A percentile compares a stretch with the other conserved stretches of the same genome.
Evolutionary conservation across 257 asterid genomes (phyloP).

Genomic region (Mitragyna speciosa): DNA sequence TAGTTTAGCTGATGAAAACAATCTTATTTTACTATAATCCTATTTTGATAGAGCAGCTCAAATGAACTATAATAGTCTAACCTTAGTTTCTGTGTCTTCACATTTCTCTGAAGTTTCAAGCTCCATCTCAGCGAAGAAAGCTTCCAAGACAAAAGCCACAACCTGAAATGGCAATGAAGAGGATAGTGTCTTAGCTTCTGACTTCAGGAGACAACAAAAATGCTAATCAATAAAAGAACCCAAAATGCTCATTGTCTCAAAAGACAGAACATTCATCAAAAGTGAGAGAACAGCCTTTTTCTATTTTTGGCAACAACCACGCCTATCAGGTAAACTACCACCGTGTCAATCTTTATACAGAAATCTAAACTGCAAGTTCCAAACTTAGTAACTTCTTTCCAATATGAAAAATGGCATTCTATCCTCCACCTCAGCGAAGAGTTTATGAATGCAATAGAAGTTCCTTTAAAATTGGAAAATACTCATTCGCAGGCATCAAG

Average conservation of each 20-base stretch:
- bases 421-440: not conserved
- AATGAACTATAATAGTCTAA: slow-evolving; percentile 31
- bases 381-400: not conserved
- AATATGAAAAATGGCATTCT: not conserved
- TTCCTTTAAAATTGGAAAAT: not conserved
- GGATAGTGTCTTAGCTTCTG: not conserved
- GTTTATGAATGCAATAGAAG: not conserved
- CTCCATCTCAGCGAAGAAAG: slow-evolving; percentile 96
- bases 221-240: not conserved
- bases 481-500: not conserved
- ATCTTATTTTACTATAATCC: not conserved
- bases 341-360: not conserved
- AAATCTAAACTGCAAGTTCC: slow-evolving; percentile 6
- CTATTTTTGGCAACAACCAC: not conserved
- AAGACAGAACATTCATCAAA: not conserved
- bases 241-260: not conserved
- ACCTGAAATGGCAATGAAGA: slow-evolving; percentile 50
- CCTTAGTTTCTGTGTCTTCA: slow-evolving; percentile 50
- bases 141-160: slow-evolving; percentile 97
- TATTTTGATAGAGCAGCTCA: not conserved
- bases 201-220: not conserved
- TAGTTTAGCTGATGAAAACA: not conserved
- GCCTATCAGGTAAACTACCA: not conserved
- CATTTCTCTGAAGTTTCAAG: slow-evolving; percentile 55
- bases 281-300: not conserved